phyloP scores from a whole-genome alignment of 129 eudicot genomes.

The Tagetes erecta region DNA sequence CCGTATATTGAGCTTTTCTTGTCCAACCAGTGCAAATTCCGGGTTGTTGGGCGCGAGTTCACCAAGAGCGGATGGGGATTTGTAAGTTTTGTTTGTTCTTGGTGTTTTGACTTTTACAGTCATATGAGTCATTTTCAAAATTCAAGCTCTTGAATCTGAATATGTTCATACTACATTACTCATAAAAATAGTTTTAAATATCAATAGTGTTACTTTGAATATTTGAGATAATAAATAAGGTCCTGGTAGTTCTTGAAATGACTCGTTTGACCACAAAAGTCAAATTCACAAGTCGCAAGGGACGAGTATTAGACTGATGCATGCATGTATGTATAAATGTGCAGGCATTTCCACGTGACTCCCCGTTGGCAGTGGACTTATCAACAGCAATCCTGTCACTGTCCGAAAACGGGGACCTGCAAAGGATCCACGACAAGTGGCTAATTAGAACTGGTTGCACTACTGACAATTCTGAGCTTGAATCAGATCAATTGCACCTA shows the following conservation, averaged over 20 bases:
- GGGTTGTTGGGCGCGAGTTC: conserved; percentile 84
- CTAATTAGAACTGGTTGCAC: conserved; percentile 60
- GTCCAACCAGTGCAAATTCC: conserved; percentile 79
- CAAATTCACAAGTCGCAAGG: not conserved
- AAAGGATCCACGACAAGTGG: conserved; percentile 92
- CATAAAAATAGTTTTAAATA: too few relatives aligned
- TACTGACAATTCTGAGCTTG: conserved; percentile 61
- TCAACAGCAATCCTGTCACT: conserved; percentile 78
- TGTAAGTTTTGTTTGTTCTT: conserved; percentile 49
- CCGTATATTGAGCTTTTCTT: conserved; percentile 83
- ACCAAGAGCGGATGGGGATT: conserved; percentile 95
- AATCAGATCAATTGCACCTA: conserved; percentile 73
- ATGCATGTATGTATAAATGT: not conserved
- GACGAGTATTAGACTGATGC: too few relatives aligned
- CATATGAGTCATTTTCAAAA: conserved; percentile 12
- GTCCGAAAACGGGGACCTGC: conserved; percentile 87
- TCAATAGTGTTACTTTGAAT: not conserved
- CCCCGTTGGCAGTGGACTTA: conserved; percentile 74
- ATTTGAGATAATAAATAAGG: not conserved
- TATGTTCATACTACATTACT: not conserved
- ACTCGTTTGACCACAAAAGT: conserved; percentile 2
- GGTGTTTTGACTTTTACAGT: conserved; percentile 20
- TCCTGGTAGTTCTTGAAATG: not conserved
- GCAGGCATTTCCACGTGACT: conserved; percentile 93
- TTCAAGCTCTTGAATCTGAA: not conserved